Percentiles rank a stretch among this genome's conserved stretches.
Conservation (phyloP, 148 eudicot species). For the Cornus florida region DNA sequence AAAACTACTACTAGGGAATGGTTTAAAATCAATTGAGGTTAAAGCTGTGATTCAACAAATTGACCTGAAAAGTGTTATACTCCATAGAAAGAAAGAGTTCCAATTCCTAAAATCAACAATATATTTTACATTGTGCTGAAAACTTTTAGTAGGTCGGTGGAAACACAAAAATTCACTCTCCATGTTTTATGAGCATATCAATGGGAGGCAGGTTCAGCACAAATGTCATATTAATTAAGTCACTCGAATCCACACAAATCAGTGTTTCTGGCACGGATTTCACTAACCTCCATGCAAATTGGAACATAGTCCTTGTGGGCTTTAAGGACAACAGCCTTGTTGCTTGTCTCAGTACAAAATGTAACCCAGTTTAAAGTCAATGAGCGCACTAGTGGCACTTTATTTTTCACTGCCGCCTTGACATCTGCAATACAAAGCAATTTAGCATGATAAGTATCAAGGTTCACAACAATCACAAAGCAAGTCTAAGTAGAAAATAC, state of each 20-base stretch:
- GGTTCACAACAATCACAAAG: slow-evolving; percentile 11
- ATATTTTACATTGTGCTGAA: background rate
- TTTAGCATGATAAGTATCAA: background rate
- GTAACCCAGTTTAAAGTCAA: slow-evolving; percentile 86
- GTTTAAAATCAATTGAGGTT: background rate
- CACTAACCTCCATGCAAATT: slow-evolving; percentile 96
- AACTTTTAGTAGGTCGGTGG: background rate
- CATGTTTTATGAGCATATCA: background rate
- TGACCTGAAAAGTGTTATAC: background rate
- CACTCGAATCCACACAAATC: background rate
- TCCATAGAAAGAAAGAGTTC: background rate
- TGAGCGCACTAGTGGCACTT: slow-evolving; percentile 97
- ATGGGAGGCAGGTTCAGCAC: background rate
- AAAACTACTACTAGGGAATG: background rate
- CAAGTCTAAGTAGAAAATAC: background rate
- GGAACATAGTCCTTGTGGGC: slow-evolving; percentile 95
- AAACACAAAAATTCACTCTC: background rate
- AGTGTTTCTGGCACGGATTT: background rate
- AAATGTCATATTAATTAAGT: background rate
- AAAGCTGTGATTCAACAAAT: background rate
- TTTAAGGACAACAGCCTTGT: slow-evolving; percentile 77
- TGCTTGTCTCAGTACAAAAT: slow-evolving; percentile 86
- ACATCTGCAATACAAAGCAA: slow-evolving; percentile 55
- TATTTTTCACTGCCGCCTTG: slow-evolving; percentile 79
- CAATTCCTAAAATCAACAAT: slow-evolving; percentile 2